Evolutionary conservation across 129 eudicot species (phyloP).

Genomic region (sunflower (Helianthus annuus)): DNA sequence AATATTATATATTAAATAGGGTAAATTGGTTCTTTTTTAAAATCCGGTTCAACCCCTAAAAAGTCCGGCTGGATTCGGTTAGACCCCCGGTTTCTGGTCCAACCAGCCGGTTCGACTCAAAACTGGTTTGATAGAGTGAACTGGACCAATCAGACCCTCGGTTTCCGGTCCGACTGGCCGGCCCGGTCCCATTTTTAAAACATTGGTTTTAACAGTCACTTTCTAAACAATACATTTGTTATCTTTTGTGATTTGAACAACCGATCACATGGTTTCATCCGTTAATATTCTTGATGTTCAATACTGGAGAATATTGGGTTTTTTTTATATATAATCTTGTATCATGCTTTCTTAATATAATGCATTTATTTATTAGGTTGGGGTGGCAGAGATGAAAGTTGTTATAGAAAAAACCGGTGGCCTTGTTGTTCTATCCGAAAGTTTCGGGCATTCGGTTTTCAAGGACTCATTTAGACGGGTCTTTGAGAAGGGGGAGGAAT

Average conservation of each 20-base stretch:
- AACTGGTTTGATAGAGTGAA: too few species aligned
- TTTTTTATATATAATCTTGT: not conserved
- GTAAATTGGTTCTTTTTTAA: too few species aligned
- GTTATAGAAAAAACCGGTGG: constrained; percentile 94
- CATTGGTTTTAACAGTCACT: too few species aligned
- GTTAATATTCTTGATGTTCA: not conserved
- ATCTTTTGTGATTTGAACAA: not conserved
- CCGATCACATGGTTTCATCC: not conserved
- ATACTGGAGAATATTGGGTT: not conserved
- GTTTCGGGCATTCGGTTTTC: constrained; percentile 98
- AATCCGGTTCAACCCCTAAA: too few species aligned
- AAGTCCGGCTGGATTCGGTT: too few species aligned
- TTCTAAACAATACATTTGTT: not conserved
- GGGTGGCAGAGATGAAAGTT: constrained; percentile 99
- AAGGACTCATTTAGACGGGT: constrained; percentile 90
- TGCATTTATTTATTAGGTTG: constrained; percentile 58
- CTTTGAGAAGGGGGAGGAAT: constrained; percentile 86
- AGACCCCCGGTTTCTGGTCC: too few species aligned
- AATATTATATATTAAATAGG: too few species aligned
- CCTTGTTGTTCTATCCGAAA: constrained; percentile 86
- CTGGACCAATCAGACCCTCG: too few species aligned
- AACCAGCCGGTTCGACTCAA: too few species aligned
- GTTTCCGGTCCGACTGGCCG: too few species aligned
- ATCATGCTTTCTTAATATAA: constrained; percentile 10
- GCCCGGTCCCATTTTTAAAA: too few species aligned